Base-by-base conservation (phyloP, 2,329 filamentous ascomycete genomes). In the Alternaria ethzedia region DNA sequence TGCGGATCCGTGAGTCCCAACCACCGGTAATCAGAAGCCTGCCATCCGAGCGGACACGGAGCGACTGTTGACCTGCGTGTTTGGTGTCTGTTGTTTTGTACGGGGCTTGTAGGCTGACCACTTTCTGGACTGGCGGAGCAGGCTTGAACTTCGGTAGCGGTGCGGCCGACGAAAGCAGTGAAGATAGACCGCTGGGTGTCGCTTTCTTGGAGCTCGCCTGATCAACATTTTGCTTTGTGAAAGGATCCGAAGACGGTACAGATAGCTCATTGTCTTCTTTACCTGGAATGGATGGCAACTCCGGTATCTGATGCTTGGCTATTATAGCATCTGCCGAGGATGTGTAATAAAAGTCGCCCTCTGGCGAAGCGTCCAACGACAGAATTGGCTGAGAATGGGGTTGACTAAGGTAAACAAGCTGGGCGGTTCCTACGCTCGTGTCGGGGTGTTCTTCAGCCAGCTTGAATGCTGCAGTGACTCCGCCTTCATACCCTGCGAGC, bases 1-100 rank as follows among this genome's bases (percentile, higher is more conserved):
- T 89, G 9, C 96, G 86, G 2, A 94, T 84, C 51, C 89, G 88
- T 2, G 89, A 86, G 78, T 99, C 96, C 96, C 96, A 99, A 4
- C 96, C 96, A 0, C 93, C 95, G 0, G 95, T 98, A 4, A 91
- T 93, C 68, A 97, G 91, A 5, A 99, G 86, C 67, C 88, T 90
- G 3, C 89, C 91, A 77, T 99, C 96, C 2, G 89, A 90, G 13
- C 96, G 88, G 23, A 97, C 86, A 4, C 82, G 83, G 7, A 99
- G 82, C 11, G 89, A 88, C 79, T 99, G 96, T 78, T 98, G 95
- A 2, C 96, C 96, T 0, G 94, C 87, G 78, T 98, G 96, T 75
- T 91, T 95, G 1, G 95, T 97, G 70, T 95, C 89, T 47, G 89
- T 68, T 0, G 82, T 79, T 72, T 90, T 91, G 54, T 90, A 63